Base-by-base conservation (phyloP, 2,329 filamentous ascomycete species). In the Exophiala phaeomuriformis region DNA sequence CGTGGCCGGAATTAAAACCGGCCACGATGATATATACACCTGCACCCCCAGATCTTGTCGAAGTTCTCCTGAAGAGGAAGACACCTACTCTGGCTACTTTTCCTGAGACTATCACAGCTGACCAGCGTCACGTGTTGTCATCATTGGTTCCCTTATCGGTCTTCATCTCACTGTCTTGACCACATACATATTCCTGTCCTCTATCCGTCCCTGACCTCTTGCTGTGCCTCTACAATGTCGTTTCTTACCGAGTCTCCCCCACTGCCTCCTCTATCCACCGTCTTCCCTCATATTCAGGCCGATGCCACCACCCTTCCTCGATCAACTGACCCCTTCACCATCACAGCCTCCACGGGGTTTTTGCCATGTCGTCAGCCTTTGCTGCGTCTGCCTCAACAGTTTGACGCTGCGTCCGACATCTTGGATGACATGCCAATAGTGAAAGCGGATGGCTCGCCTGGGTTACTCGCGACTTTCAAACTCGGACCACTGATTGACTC, bases 371-470 rank as follows among this genome's bases (percentile, higher is more conserved):
- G 62, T 37, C 65, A 66, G 40, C 68, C 72, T 19, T 66, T 71
- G 40, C 63, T 63, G 47, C 68, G 75, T 6, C 80, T 95, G 0
- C 90, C 90, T 19, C 62, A 76, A 9, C 85, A 85, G 67, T 96
- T 95, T 66, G 78, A 82, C 35, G 72, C 80, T 3, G 76, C 95
- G 33, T 83, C 88, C 68, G 81, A 81, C 28, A 77, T 95, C 57
- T 77, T 91, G 32, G 76, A 82, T 55, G 81, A 83, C 56, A 88
- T 93, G 81, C 88, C 90, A 29, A 84, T 95, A 68, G 81, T 81
- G 72, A 93, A 81, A 47, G 71, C 78, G 5, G 81, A 84, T 55
- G 90, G 90, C 1, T 75, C 77, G 35, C 84, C 88, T 0, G 90
- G 90, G 19, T 79, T 95, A 4, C 79, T 96, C 45, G 88, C 88